Base-by-base conservation (phyloP, 2,329 filamentous ascomycete species). In the Colletotrichum spaethianum region DNA sequence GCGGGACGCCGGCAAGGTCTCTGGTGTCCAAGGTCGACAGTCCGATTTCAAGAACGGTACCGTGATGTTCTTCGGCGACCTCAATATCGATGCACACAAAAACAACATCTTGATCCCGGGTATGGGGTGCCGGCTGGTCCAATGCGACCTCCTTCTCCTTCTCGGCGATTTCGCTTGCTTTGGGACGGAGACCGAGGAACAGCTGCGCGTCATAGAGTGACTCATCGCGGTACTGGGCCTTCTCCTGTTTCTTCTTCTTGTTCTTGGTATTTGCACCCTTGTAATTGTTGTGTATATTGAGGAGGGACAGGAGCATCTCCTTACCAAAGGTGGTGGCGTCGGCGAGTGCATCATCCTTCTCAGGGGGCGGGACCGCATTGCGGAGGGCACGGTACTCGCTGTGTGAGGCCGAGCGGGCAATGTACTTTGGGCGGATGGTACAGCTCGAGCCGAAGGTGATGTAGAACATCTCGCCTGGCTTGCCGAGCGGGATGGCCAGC, bases 1-100 rank as follows among this genome's bases (percentile, higher is more conserved):
- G 93, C 0, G 89, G 77, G 0, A 91, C 73, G 9, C 80, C 82
- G 1, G 82, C 76, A 28, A 94, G 78, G 46, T 88, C 81, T 5
- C 81, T 76, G 0, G 93, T 95, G 79, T 98, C 95, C 0, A 98
- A 85, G 3, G 92, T 91, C 1, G 94, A 92, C 50, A 99, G 86
- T 0, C 96, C 96, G 48, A 99, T 87, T 80, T 99, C 96, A 0
- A 95, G 97, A 70, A 98, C 88, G 16, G 89, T 84, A 42, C 86
- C 84, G 16, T 90, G 88, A 55, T 89, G 85, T 28, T 83, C 82
- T 80, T 99, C 96, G 70, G 92, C 94, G 1, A 92, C 91, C 81
- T 99, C 96, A 40, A 96, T 85, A 76, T 99, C 96, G 55, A 98
- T 86, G 73, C 89, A 91, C 70, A 98, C 85, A 75, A 98, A 93